A percentile compares a stretch with the other conserved stretches of the same genome.
Evolutionary conservation across 73 alveolate genomes (phyloP).

Genomic region (Urostyla sp.): DNA sequence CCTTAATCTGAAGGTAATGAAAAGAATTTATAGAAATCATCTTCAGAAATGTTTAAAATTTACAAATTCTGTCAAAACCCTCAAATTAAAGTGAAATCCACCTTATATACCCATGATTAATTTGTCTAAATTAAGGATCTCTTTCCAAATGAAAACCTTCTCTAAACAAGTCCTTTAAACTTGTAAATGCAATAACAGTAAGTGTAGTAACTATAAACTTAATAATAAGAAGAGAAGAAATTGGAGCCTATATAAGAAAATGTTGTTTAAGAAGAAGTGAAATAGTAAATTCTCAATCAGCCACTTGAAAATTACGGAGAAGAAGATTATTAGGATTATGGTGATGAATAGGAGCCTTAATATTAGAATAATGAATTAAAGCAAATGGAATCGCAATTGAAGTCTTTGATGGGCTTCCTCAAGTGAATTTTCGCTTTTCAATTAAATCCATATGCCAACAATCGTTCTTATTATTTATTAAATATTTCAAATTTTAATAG

Average conservation of each 20-base stretch:
- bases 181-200: not conserved
- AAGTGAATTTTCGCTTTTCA: no score
- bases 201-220: not conserved
- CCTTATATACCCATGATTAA: slow-evolving; percentile 15
- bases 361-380: slow-evolving; percentile 4
- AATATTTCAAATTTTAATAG: no score
- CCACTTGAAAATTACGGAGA: not conserved
- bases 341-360: not conserved
- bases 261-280: not conserved
- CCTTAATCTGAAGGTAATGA: not conserved
- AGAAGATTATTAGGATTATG: not conserved
- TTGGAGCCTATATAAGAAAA: not conserved
- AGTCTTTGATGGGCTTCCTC: slow-evolving; percentile 35
- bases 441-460: no score
- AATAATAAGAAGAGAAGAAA: no score
- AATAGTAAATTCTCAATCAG: not conserved
- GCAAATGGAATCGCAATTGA: slow-evolving; percentile 44
- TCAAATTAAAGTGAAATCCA: slow-evolving; percentile 32
- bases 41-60: slow-evolving; percentile 39
- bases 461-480: no score
- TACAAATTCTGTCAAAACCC: slow-evolving; percentile 50
- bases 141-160: slow-evolving; percentile 22
- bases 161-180: slow-evolving; percentile 49
- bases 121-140: slow-evolving; percentile 44
- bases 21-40: not conserved